phyloP scores from a whole-genome alignment of 768 basidiomycete species.

The Hygrocybe coccinea region DNA sequence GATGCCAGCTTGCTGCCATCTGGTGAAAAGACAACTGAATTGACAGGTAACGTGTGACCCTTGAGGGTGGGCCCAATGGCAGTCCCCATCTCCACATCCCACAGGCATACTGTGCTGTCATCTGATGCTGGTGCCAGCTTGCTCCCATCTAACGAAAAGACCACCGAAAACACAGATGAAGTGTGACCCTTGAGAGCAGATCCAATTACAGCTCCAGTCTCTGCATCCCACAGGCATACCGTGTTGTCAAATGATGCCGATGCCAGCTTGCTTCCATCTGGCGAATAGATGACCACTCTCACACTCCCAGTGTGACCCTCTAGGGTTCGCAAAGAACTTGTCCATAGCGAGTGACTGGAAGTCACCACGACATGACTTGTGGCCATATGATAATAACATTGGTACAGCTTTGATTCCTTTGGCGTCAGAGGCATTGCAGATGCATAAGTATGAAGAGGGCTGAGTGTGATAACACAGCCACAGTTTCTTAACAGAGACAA shows the following conservation, averaged over 20 bases:
- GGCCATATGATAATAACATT: neutral
- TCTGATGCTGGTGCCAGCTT: too few species aligned
- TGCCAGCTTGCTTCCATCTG: too few species aligned
- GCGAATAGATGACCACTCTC: too few species aligned
- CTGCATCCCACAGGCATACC: too few species aligned
- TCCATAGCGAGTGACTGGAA: neutral
- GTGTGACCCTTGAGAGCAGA: neutral
- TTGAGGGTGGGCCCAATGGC: neutral
- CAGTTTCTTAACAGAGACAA: neutral
- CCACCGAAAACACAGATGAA: neutral
- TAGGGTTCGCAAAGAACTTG: neutral
- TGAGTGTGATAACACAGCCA: neutral
- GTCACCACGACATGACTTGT: neutral
- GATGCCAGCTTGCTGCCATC: slow-evolving; percentile 7
- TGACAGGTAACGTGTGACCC: neutral
- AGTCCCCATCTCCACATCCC: too few species aligned
- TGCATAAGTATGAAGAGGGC: neutral
- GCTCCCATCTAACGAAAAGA: neutral
- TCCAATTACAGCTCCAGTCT: too few species aligned
- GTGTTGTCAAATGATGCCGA: too few species aligned
- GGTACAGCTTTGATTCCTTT: neutral
- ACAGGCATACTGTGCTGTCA: too few species aligned
- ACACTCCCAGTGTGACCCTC: slow-evolving; percentile 1
- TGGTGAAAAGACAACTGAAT: slow-evolving; percentile 11
- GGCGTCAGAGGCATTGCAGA: neutral